These are phyloP conservation scores for Albizia julibrissin DNA, from an alignment of 306 rosid species.

Conservation along the genomic window DNA sequence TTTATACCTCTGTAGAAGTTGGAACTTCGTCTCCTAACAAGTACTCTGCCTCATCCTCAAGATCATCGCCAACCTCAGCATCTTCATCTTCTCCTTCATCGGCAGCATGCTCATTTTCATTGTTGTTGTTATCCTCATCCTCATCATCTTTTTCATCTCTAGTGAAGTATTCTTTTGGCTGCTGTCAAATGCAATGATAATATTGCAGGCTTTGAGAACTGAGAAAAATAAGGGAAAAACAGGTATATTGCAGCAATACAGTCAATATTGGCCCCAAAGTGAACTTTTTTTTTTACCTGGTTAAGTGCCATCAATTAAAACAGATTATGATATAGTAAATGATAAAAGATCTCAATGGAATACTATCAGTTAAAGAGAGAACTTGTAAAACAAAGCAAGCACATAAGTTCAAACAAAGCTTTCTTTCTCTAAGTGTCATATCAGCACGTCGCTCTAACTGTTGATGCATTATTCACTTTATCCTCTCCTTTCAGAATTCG, in stretches of 20 bases:
- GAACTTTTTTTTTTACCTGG: background rate
- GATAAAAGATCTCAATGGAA: background rate
- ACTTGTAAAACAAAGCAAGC: background rate
- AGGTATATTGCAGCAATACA: background rate
- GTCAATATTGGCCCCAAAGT: background rate
- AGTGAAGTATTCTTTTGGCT: conserved; percentile 21
- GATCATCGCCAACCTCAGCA: conserved; percentile 9
- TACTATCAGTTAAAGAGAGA: background rate
- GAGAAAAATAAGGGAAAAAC: background rate
- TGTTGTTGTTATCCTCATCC: background rate
- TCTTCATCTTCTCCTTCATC: conserved; percentile 21
- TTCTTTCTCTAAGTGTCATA: background rate
- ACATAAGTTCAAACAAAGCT: background rate
- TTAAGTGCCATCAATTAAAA: background rate
- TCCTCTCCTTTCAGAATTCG: background rate
- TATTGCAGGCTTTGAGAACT: conserved; percentile 1
- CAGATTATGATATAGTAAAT: background rate
- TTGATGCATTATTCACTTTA: background rate
- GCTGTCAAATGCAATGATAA: conserved; percentile 23
- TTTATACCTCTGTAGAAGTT: conserved; percentile 30
- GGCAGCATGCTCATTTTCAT: background rate
- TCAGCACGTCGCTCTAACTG: background rate
- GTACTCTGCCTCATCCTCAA: conserved; percentile 29
- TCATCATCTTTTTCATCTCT: conserved; percentile 30
- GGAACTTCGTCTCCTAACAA: conserved; percentile 33